Evolutionary conservation across 2,329 filamentous ascomycete species (phyloP), one percentile per base, ranked within the genome.

Genomic region (Sodiomyces alkalinus): DNA sequence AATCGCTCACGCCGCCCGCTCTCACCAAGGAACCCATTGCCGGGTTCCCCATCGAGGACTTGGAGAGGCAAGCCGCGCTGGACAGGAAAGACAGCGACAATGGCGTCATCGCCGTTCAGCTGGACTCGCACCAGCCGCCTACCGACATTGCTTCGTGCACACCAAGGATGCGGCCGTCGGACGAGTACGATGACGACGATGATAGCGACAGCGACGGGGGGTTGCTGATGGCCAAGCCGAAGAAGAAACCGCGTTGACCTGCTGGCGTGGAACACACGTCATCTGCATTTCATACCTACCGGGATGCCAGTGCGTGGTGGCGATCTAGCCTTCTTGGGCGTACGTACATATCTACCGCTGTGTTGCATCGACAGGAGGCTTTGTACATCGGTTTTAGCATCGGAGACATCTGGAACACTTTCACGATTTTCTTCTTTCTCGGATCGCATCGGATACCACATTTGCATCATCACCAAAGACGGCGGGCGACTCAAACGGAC

Each of bases 161-260:
- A 4, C 35, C 39, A 4, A 30, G 37, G 9, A 39, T 20, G 14
- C 27, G 35, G 4, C 24, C 34, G 3, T 32, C 27, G 7, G 40
- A 46, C 3, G 51, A 52, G 4, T 55, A 60, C n/a, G 58, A 62
- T 5, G 58, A 59, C 5, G 58, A 55, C 8, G 52, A 62, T 5
- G 61, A 61, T 14, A 66, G 57, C 28, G 65, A 66, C 33, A 68
- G 66, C 34, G 67, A 72, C 15, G 66, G 60, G 6, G 59, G 66
- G 7, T 40, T 71, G 13, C 41, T 62, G 14, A 70, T 71, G 62
- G 55, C 59, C n/a, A 43, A 36, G 58, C 0, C 60, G 43, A 57
- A 56, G 33, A 45, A 49, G 14, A 17, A 32, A 30, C 10, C 33
- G 21, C 12, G 40, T 17, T 28, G 31, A 27, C 6, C 19, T 32